Percentiles rank a stretch among this genome's conserved stretches.
Conservation (phyloP, 2,329 filamentous ascomycete species). For the Monilinia fructigena region DNA sequence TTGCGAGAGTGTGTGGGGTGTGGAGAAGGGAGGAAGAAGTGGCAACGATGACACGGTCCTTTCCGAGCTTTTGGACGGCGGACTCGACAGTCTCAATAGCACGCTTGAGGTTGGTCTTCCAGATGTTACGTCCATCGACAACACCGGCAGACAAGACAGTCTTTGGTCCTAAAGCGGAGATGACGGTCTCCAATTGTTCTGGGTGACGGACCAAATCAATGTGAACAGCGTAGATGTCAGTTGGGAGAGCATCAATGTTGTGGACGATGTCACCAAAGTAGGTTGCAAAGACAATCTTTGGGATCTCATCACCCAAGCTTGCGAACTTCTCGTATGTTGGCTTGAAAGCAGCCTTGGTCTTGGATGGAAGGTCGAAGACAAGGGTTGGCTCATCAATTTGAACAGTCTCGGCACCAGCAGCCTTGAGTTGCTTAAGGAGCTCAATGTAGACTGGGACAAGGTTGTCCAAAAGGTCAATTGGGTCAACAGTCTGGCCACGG, state of each 20-base stretch:
- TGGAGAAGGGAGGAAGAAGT: slow-evolving; percentile 97
- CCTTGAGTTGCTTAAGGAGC: slow-evolving; percentile 90
- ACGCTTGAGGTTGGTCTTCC: slow-evolving; percentile 99
- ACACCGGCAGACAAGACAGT: slow-evolving; percentile 94
- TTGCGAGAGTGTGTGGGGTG: slow-evolving; percentile 95
- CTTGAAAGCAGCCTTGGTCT: slow-evolving; percentile 97
- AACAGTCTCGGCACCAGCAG: slow-evolving; percentile 90
- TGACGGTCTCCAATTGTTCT: slow-evolving; percentile 88
- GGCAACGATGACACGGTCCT: slow-evolving; percentile 94
- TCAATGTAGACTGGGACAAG: slow-evolving; percentile 93
- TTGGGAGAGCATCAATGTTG: slow-evolving; percentile 89
- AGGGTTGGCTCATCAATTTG: slow-evolving; percentile 98
- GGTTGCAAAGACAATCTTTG: slow-evolving; percentile 86
- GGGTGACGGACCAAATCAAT: slow-evolving; percentile 97
- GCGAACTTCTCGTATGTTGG: slow-evolving; percentile 89
- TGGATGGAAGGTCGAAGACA: slow-evolving; percentile 86
- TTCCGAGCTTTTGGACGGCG: slow-evolving; percentile 92
- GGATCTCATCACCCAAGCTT: slow-evolving; percentile 73
- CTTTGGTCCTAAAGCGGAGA: slow-evolving; percentile 78
- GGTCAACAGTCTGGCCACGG: slow-evolving; percentile 87
- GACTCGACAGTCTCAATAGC: slow-evolving; percentile 88
- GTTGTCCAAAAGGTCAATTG: slow-evolving; percentile 90
- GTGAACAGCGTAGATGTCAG: slow-evolving; percentile 81
- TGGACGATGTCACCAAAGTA: slow-evolving; percentile 99
- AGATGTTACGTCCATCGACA: slow-evolving; percentile 98